Evolutionary conservation across 2,329 filamentous ascomycete species (phyloP).

Genomic region (Acephala macrosclerotiorum): DNA sequence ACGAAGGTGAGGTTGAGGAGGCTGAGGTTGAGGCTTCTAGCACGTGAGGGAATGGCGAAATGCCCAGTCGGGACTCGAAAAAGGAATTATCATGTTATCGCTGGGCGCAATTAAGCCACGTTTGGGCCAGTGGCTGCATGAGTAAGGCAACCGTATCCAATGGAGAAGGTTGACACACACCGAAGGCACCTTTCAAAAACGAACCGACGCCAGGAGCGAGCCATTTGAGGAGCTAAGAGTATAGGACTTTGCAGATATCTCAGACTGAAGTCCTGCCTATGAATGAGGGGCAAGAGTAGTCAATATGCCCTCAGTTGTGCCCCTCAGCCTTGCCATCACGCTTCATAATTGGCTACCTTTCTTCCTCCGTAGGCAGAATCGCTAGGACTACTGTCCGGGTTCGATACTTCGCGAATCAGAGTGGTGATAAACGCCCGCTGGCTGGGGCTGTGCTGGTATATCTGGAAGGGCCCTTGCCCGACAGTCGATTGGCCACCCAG

Average conservation of each 20-base stretch:
- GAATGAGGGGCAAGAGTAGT: neutral
- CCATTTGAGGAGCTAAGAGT: neutral
- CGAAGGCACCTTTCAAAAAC: neutral
- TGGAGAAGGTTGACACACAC: neutral
- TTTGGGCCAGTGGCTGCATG: neutral
- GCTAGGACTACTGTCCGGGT: neutral
- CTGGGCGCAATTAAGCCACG: neutral
- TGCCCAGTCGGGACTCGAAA: neutral
- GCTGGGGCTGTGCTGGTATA: neutral
- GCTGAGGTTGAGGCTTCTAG: neutral
- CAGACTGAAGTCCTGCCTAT: neutral
- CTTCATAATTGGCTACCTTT: neutral
- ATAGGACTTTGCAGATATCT: neutral
- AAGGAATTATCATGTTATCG: neutral
- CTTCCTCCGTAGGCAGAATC: slow-evolving; percentile 3
- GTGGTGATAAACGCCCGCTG: neutral
- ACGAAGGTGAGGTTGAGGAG: neutral
- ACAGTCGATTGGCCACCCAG: no score
- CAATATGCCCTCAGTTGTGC: neutral
- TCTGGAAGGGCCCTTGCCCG: no score
- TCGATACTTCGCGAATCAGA: neutral
- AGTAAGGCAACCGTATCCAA: slow-evolving; percentile 5
- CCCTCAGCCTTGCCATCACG: neutral
- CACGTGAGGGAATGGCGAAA: slow-evolving; percentile 1
- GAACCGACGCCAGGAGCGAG: neutral